phyloP scores from a whole-genome alignment of 208 protist species.

The Paratrypanosoma confusum region DNA sequence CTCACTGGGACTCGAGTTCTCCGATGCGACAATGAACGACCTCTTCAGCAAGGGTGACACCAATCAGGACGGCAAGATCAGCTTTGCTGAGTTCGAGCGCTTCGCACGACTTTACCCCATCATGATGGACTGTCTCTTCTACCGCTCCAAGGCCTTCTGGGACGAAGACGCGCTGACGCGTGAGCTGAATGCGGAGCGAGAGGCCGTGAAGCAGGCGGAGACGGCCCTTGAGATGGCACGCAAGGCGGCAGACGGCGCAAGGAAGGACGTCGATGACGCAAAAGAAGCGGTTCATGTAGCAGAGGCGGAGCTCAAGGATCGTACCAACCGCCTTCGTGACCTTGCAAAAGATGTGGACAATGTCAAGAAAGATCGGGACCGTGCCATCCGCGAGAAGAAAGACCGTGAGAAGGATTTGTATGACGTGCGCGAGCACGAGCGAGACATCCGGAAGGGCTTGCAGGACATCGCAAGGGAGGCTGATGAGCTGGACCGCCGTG shows the following conservation, averaged over 20 bases:
- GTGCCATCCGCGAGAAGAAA: slow-evolving; percentile 62
- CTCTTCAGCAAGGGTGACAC: slow-evolving; percentile 79
- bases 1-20: slow-evolving; percentile 76
- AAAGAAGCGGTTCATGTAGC: slow-evolving; percentile 42
- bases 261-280: slow-evolving; percentile 47
- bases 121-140: slow-evolving; percentile 86
- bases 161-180: slow-evolving; percentile 81
- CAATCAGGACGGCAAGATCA: slow-evolving; percentile 76
- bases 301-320: slow-evolving; percentile 66
- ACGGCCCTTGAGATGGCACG: slow-evolving; percentile 38
- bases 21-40: slow-evolving; percentile 75
- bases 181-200: slow-evolving; percentile 67
- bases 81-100: slow-evolving; percentile 83
- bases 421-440: slow-evolving; percentile 57
- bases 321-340: slow-evolving; percentile 70
- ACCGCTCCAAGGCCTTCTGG: slow-evolving; percentile 87
- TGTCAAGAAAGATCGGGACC: slow-evolving; percentile 62
- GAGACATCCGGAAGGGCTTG: slow-evolving; percentile 55
- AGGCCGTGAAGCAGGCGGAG: slow-evolving; percentile 58
- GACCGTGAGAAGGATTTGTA: slow-evolving; percentile 68
- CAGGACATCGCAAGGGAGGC: slow-evolving; percentile 65
- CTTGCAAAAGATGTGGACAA: slow-evolving; percentile 75
- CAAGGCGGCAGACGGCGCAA: slow-evolving; percentile 32
- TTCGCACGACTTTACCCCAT: slow-evolving; percentile 83
- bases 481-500: slow-evolving; percentile 67